Evolutionary conservation across 139 green algal genomes (phyloP).

Genomic region (Chlamydomonas sp.): DNA sequence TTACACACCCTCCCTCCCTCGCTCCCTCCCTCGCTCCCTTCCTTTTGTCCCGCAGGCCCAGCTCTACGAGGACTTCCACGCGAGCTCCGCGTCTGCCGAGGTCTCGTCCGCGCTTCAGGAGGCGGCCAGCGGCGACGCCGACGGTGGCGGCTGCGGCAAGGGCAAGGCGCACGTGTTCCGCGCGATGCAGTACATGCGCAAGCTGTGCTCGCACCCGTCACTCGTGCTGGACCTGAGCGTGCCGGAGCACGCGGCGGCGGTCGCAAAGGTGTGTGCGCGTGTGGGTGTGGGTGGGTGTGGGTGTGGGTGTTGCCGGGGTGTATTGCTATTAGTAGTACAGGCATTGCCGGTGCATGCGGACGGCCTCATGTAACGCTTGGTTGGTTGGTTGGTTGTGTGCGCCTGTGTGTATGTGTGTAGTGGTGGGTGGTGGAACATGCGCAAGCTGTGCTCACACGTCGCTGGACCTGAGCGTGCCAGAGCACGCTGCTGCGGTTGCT

Average conservation of each 20-base stretch:
- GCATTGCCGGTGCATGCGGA: too few species aligned
- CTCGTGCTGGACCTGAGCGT: slow-evolving; percentile 70
- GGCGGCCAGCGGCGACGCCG: background rate
- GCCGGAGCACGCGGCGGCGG: background rate
- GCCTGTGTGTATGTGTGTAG: too few species aligned
- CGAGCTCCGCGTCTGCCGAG: background rate
- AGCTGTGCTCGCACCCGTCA: slow-evolving; percentile 90
- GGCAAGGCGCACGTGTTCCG: slow-evolving; percentile 26
- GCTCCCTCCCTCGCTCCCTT: too few species aligned
- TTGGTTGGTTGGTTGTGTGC: too few species aligned
- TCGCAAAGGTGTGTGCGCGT: background rate
- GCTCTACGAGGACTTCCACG: slow-evolving; percentile 79
- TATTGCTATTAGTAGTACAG: too few species aligned
- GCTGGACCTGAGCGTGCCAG: slow-evolving; percentile 46
- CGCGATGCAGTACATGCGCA: slow-evolving; percentile 82
- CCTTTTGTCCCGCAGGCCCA: background rate
- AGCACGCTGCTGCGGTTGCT: too few species aligned
- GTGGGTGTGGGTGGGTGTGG: too few species aligned
- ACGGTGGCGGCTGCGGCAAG: background rate
- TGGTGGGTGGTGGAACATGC: too few species aligned
- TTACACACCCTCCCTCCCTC: too few species aligned
- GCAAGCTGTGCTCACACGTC: slow-evolving; percentile 95
- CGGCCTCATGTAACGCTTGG: too few species aligned
- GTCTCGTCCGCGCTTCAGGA: background rate
- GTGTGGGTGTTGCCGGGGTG: too few species aligned